phyloP scores from a whole-genome alignment of 2,329 filamentous ascomycete species.

The Aspergillus aculeatinus region DNA sequence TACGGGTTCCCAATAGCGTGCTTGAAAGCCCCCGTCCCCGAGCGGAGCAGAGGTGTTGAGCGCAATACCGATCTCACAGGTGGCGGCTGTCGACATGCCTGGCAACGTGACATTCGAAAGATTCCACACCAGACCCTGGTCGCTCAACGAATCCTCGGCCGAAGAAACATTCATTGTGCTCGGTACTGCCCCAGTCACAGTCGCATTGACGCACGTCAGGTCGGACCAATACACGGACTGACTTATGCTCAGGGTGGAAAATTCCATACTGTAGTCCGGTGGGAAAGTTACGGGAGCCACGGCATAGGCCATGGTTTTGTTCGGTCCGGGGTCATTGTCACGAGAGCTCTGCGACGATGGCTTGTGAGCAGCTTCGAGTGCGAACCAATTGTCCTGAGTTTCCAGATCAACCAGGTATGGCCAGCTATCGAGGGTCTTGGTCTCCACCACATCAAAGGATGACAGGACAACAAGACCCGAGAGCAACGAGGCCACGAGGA shows the following conservation, averaged over 20 bases:
- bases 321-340: neutral
- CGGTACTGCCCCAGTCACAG: neutral
- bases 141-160: neutral
- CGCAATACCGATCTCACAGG: slow-evolving; percentile 1
- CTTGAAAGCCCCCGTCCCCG: neutral
- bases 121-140: neutral
- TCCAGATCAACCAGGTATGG: slow-evolving; percentile 6
- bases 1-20: slow-evolving; percentile 10
- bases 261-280: slow-evolving; percentile 2
- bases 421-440: slow-evolving; percentile 1
- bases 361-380: neutral
- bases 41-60: neutral
- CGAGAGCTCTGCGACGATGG: neutral
- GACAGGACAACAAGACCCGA: slow-evolving; percentile 18
- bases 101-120: neutral
- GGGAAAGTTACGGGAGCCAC: slow-evolving; percentile 3
- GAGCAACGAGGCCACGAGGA: slow-evolving; percentile 18
- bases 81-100: neutral
- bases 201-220: slow-evolving; percentile 10
- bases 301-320: neutral
- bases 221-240: slow-evolving; percentile 23
- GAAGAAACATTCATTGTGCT: neutral
- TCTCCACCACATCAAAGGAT: neutral
- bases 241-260: slow-evolving; percentile 11
- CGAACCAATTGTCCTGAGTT: slow-evolving; percentile 6